A percentile compares a stretch with the other conserved stretches of the same genome.
phyloP scores from a whole-genome alignment of 106 monocot genomes.

The Dendrobium chrysotoxum region DNA sequence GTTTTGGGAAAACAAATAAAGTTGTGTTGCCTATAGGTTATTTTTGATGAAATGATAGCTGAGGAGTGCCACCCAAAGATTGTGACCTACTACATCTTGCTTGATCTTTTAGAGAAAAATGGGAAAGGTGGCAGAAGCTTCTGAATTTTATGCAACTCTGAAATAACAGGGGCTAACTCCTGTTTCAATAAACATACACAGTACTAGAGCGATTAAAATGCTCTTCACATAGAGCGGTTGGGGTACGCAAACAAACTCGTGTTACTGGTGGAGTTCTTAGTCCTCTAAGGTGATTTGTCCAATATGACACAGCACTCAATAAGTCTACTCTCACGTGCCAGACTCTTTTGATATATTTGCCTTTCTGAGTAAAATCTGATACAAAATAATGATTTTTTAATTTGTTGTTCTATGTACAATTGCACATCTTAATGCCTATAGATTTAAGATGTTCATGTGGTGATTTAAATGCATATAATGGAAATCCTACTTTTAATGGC shows the following conservation, averaged over 20 bases:
- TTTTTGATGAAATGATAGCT: slow-evolving; percentile 89
- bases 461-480: too few relatives aligned
- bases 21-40: slow-evolving; percentile 69
- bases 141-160: slow-evolving; percentile 52
- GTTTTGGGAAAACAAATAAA: slow-evolving; percentile 79
- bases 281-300: slow-evolving; percentile 44
- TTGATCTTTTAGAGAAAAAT: slow-evolving; percentile 80
- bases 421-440: too few relatives aligned
- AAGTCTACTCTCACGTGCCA: too few relatives aligned
- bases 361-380: too few relatives aligned
- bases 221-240: slow-evolving; percentile 28
- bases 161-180: slow-evolving; percentile 73
- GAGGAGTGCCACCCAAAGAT: slow-evolving; percentile 80
- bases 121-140: slow-evolving; percentile 68
- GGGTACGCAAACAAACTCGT: slow-evolving; percentile 45
- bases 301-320: not conserved
- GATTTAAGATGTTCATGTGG: too few relatives aligned
- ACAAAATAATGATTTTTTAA: too few relatives aligned
- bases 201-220: slow-evolving; percentile 67
- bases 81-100: slow-evolving; percentile 89
- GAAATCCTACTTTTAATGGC: too few relatives aligned
- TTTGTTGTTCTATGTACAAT: too few relatives aligned
- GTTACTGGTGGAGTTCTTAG: slow-evolving; percentile 84
- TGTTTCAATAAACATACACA: slow-evolving; percentile 77
- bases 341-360: too few relatives aligned